Conservation (phyloP, 352 stramenopile genomes). For the Phytophthora hibernalis region DNA sequence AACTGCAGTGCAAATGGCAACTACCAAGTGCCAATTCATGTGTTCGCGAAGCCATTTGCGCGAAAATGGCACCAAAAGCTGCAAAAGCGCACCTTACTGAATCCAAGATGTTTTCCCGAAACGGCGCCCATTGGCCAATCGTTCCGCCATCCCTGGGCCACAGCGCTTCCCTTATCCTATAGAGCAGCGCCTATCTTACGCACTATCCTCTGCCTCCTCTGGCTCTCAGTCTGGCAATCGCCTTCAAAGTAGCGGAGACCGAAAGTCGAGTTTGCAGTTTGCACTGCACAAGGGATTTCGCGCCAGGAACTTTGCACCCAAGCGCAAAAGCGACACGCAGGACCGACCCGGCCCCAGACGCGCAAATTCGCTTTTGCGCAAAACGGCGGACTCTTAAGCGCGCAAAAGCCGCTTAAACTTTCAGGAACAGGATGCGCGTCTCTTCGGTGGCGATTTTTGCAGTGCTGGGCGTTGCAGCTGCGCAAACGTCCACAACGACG, state of each 20-base stretch:
- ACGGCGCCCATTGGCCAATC: conserved; percentile 18
- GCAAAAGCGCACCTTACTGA: conserved; percentile 11
- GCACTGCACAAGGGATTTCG: conserved; percentile 20
- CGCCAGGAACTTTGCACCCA: conserved; percentile 8
- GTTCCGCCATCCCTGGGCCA: conserved; percentile 9
- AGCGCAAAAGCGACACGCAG: conserved; percentile 27
- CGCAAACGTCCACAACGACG: conserved; percentile 49
- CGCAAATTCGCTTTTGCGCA: conserved; percentile 6
- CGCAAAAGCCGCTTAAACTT: not conserved
- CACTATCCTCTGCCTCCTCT: conserved; percentile 33
- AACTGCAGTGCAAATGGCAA: no score
- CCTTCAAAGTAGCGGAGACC: conserved; percentile 10
- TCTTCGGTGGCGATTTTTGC: conserved; percentile 19
- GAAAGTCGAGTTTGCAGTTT: not conserved
- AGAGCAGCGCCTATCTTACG: conserved; percentile 29
- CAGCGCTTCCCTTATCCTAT: conserved; percentile 19
- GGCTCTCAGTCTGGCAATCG: conserved; percentile 45
- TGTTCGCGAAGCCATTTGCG: no score
- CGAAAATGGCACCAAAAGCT: no score
- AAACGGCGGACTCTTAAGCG: not conserved
- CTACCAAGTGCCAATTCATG: no score
- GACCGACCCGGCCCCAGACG: conserved; percentile 7
- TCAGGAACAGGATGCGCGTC: conserved; percentile 29
- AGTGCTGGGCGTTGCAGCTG: conserved; percentile 29
- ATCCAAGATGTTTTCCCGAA: conserved; percentile 1